Conservation (phyloP, 495 filamentous ascomycete genomes). For the Penicillium turbatum region DNA sequence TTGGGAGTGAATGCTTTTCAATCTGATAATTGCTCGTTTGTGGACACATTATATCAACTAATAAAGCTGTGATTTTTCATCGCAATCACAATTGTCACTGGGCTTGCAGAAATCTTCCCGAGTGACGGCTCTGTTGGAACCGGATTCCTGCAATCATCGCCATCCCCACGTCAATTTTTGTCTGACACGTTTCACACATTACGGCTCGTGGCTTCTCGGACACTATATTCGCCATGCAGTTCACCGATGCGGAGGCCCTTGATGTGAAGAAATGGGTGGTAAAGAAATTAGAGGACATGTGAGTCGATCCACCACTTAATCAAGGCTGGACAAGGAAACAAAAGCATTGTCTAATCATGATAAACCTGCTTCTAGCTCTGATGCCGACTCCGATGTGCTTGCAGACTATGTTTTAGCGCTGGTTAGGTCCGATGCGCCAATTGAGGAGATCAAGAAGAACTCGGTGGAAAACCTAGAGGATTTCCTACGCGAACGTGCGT, state of each 20-base stretch:
- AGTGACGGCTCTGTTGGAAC: conserved; percentile 9
- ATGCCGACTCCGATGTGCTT: conserved; percentile 91
- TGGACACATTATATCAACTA: background rate
- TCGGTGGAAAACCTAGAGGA: conserved; percentile 79
- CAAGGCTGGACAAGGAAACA: background rate
- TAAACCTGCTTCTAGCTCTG: conserved; percentile 55
- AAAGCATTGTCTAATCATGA: conserved; percentile 5
- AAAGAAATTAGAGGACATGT: conserved; percentile 88
- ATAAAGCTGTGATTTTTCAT: background rate
- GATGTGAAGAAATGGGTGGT: conserved; percentile 87
- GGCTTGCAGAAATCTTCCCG: background rate
- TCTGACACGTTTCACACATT: background rate
- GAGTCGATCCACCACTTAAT: conserved; percentile 29
- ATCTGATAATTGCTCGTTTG: background rate
- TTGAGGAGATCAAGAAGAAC: conserved; percentile 65
- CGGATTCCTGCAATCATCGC: conserved; percentile 13
- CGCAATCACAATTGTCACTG: background rate
- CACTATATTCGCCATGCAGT: conserved; percentile 54
- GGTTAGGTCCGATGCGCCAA: conserved; percentile 70
- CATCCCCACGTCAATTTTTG: background rate
- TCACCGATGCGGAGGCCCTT: conserved; percentile 68
- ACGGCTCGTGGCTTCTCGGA: background rate
- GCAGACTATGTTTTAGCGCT: conserved; percentile 96
- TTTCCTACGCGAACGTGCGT: conserved; percentile 75
- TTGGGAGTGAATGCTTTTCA: background rate